Base-by-base conservation (phyloP, 2,329 filamentous ascomycete genomes). In the Emericellopsis atlantica region DNA sequence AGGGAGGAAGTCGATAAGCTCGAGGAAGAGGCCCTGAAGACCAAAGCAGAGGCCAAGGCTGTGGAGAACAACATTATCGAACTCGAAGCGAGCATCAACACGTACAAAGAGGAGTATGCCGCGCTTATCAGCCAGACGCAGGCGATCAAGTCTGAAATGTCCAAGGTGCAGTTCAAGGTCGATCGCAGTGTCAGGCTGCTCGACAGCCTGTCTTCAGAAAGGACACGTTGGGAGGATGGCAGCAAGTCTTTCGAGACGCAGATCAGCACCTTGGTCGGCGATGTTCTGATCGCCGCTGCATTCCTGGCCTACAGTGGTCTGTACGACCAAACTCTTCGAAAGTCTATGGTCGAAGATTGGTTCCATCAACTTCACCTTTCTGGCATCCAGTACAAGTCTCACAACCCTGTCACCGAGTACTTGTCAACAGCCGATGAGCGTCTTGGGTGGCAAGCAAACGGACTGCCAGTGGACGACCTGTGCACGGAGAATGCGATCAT, bases 401-500 rank as follows among this genome's bases (percentile, higher is more conserved):
- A 89, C 52, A 96, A 96, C 54, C 88, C 92, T 1, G 76, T 98
- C 37, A 95, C 92, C 0, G 92, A 98, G 58, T 98, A 95, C 54
- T 72, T 98, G 14, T 98, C 93, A 5, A 95, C 87, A 21, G 90
- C 93, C 5, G 93, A 98, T 58, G 89, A 98, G 65, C 79, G 92
- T 47, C 73, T 98, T 29, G 77, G 84, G 47, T 98, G 92, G 92
- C 93, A 98, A 65, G 83, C 89, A 52, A 86, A 98, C 57, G 82
- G 82, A 14, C 68, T 98, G 39, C 92, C 93, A 2, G 90, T 95
- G 5, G 92, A 98, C 57, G 92, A 98, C 56, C 75, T 98, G 33
- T 98, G 92, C 71, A 98, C 92, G 0, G 92, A 98, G 62, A 98
- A 98, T 55, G 92, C 93, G 36, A 95, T 98, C 54, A 83, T 98